These are phyloP conservation scores for Strobilomyces confusus DNA, from an alignment of 768 basidiomycete species.

Conservation along the genomic window DNA sequence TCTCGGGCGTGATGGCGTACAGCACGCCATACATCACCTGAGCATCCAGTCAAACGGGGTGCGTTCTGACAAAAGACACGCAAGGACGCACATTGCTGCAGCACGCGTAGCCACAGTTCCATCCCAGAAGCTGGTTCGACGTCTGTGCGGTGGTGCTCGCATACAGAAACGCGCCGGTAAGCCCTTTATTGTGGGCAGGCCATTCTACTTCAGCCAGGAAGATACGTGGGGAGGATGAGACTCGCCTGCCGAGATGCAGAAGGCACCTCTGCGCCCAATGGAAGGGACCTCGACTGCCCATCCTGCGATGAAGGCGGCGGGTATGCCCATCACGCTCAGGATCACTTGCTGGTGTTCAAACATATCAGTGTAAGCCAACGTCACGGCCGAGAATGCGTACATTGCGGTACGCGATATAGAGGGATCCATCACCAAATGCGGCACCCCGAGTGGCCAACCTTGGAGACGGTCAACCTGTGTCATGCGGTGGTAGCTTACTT, in stretches of 20 bases:
- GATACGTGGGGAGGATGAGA: slow-evolving; percentile 19
- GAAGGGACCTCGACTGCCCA: slow-evolving; percentile 63
- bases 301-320: slow-evolving; percentile 69
- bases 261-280: slow-evolving; percentile 63
- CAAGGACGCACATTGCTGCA: slow-evolving; percentile 46
- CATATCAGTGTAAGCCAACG: not conserved
- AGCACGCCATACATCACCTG: slow-evolving; percentile 75
- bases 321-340: slow-evolving; percentile 61
- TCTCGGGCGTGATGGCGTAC: slow-evolving; percentile 66
- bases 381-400: slow-evolving; percentile 28
- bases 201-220: slow-evolving; percentile 34
- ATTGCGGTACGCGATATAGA: slow-evolving; percentile 72
- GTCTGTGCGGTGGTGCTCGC: slow-evolving; percentile 70
- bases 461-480: not conserved
- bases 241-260: slow-evolving; percentile 61
- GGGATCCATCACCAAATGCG: slow-evolving; percentile 64
- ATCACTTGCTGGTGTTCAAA: slow-evolving; percentile 65
- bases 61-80: not conserved
- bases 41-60: not conserved
- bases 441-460: slow-evolving; percentile 64
- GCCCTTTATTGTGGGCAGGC: slow-evolving; percentile 44
- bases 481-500: not conserved
- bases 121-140: slow-evolving; percentile 65
- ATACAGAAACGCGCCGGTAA: slow-evolving; percentile 74
- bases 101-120: slow-evolving; percentile 78